Evolutionary conservation across 2,329 filamentous ascomycete genomes (phyloP).

Genomic region (Fusarium dimerum): DNA sequence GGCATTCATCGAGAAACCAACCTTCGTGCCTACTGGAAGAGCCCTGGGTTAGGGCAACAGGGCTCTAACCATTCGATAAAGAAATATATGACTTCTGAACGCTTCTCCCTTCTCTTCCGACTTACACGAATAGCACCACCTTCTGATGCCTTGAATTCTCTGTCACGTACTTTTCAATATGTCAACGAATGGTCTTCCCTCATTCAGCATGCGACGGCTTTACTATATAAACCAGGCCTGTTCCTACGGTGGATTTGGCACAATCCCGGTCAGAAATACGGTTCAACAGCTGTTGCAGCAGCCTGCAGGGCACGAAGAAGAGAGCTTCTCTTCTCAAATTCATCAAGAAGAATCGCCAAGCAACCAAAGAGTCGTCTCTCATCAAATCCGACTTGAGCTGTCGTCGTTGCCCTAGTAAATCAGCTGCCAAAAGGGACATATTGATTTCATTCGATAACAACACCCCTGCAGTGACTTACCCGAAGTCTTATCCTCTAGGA

Average conservation of each 20-base stretch:
- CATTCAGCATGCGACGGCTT: constrained; percentile 1
- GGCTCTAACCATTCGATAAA: not conserved
- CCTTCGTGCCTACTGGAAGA: constrained; percentile 6
- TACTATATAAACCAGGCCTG: not conserved
- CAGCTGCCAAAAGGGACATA: not conserved
- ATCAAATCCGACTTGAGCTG: not conserved
- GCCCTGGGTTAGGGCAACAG: not conserved
- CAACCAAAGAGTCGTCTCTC: not conserved
- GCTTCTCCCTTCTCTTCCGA: constrained; percentile 4
- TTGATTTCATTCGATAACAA: not conserved
- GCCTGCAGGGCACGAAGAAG: not conserved
- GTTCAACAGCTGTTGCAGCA: not conserved
- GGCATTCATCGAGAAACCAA: constrained; percentile 6
- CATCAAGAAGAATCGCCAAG: not conserved
- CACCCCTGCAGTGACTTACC: no score
- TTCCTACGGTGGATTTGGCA: constrained; percentile 9
- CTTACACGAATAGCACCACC: not conserved
- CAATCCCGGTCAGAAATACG: not conserved
- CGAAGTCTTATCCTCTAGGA: no score
- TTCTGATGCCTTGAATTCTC: not conserved
- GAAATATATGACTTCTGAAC: constrained; percentile 9
- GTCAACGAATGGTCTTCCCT: not conserved
- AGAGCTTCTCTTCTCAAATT: not conserved
- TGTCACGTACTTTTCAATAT: not conserved
- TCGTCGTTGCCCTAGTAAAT: not conserved